Percentiles rank a stretch among this genome's conserved stretches.
phyloP scores from a whole-genome alignment of 805 yeast genomes.

The Myxozyma nipponensis region DNA sequence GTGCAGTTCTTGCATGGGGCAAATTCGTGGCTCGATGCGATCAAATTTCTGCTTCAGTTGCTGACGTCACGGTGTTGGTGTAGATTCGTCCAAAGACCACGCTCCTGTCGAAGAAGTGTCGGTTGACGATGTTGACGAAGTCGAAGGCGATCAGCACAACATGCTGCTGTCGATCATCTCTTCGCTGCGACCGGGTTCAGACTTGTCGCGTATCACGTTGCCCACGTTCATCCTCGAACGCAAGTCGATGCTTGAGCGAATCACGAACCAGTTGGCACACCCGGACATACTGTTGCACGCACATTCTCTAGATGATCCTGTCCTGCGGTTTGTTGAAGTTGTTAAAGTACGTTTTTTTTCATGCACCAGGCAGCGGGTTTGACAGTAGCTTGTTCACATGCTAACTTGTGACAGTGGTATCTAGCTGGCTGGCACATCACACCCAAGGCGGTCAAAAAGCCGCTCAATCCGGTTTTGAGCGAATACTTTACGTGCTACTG shows the following conservation, averaged over 20 bases:
- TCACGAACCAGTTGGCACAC: conserved; percentile 75
- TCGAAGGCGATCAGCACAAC: conserved; percentile 84
- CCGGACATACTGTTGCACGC: conserved; percentile 75
- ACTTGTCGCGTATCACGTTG: conserved; percentile 81
- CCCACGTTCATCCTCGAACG: conserved; percentile 95
- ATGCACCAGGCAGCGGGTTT: too few relatives aligned
- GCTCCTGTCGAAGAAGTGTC: not conserved
- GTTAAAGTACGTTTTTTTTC: conserved; percentile 42
- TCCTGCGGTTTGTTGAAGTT: conserved; percentile 67
- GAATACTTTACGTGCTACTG: conserved; percentile 89
- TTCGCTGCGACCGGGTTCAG: conserved; percentile 89
- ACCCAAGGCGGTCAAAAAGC: conserved; percentile 97
- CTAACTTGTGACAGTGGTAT: conserved; percentile 54
- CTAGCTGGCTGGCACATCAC: conserved; percentile 97
- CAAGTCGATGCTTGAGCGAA: conserved; percentile 93
- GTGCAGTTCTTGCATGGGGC: too few relatives aligned
- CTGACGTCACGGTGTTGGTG: not conserved
- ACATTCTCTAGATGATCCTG: conserved; percentile 52
- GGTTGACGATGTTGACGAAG: conserved; percentile 73
- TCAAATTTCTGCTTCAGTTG: too few relatives aligned
- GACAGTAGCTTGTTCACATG: not conserved
- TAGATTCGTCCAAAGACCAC: not conserved
- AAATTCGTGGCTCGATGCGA: too few relatives aligned
- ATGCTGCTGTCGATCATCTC: conserved; percentile 83
- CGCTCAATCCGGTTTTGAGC: conserved; percentile 90